Percentiles rank a stretch among this genome's conserved stretches.
These are phyloP conservation scores for Misopates orontium DNA, from an alignment of 257 asterid species.

Conservation along the genomic window DNA sequence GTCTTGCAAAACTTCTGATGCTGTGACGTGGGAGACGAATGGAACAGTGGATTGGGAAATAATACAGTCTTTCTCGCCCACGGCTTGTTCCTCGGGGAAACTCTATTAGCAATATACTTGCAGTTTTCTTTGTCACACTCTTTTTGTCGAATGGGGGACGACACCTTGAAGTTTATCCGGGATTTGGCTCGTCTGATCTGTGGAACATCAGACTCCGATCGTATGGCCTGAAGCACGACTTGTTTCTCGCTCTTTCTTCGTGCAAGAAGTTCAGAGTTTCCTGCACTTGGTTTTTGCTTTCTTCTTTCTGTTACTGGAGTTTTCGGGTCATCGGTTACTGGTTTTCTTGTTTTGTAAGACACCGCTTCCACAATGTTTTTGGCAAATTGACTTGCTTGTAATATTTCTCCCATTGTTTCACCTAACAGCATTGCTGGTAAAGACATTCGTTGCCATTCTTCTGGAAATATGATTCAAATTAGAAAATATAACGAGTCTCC, in stretches of 20 bases:
- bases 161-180: slow-evolving; percentile 71
- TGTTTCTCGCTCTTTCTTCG: slow-evolving; percentile 75
- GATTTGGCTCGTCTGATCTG: slow-evolving; percentile 62
- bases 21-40: slow-evolving; percentile 56
- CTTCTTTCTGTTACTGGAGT: slow-evolving; percentile 56
- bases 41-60: slow-evolving; percentile 80
- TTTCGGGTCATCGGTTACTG: slow-evolving; percentile 60
- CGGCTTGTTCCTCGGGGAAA: slow-evolving; percentile 81
- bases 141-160: slow-evolving; percentile 45
- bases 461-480: slow-evolving; percentile 28
- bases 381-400: slow-evolving; percentile 76
- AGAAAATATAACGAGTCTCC: not conserved
- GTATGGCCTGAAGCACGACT: slow-evolving; percentile 35
- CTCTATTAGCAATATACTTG: slow-evolving; percentile 69
- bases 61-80: slow-evolving; percentile 85
- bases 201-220: slow-evolving; percentile 45
- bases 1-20: slow-evolving; percentile 55
- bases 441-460: slow-evolving; percentile 79
- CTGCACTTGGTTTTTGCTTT: slow-evolving; percentile 39
- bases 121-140: slow-evolving; percentile 66
- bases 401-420: slow-evolving; percentile 79
- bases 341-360: slow-evolving; percentile 32
- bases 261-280: slow-evolving; percentile 47
- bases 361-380: slow-evolving; percentile 56
- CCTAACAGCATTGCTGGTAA: slow-evolving; percentile 89